Evolutionary conservation across 768 basidiomycete genomes (phyloP).

Genomic region (Termitomyces sp.): DNA sequence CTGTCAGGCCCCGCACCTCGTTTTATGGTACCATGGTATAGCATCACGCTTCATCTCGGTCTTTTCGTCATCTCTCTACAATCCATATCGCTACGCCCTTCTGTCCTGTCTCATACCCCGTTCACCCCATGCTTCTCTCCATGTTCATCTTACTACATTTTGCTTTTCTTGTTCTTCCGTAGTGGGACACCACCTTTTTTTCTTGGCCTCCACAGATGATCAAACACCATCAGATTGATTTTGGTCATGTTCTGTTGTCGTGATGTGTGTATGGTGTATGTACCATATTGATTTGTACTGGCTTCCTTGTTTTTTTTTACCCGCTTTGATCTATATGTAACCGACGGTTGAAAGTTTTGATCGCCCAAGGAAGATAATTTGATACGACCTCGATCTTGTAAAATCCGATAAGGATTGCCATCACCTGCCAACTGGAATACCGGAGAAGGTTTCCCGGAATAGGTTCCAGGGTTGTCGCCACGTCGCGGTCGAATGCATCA

Average conservation of each 20-base stretch:
- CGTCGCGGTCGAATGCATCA: no score
- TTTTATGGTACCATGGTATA: slow-evolving; percentile 7
- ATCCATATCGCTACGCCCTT: background rate
- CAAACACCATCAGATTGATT: background rate
- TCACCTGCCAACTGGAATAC: no score
- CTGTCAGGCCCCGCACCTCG: slow-evolving; percentile 2
- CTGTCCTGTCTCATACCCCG: background rate
- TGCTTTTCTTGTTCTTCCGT: background rate
- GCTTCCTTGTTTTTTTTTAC: no score
- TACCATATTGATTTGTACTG: background rate
- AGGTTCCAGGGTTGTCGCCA: no score
- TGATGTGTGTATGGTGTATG: background rate
- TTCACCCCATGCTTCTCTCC: background rate
- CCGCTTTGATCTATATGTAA: background rate
- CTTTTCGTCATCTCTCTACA: background rate
- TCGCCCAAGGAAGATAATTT: no score
- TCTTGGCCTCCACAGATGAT: background rate
- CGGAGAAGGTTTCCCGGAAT: no score
- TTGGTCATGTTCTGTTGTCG: background rate
- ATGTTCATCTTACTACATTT: background rate
- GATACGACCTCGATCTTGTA: no score
- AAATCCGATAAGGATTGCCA: no score
- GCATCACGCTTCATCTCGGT: background rate
- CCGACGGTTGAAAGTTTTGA: background rate
- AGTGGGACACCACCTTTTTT: background rate